Conservation (phyloP, 176 grass and related monocot genomes). For the Triticum urartu region DNA sequence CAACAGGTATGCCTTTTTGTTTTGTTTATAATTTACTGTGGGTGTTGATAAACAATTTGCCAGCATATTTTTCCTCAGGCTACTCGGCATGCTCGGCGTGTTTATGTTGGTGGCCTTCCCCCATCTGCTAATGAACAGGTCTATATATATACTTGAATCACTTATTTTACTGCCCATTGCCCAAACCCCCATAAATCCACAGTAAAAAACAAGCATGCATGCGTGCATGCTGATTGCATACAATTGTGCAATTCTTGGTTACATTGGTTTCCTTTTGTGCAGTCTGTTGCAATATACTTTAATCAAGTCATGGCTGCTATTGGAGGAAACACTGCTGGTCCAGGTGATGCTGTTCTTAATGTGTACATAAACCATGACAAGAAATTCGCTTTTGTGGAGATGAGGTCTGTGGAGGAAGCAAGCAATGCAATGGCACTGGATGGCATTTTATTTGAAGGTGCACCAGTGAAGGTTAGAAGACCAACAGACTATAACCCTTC, state of each 20-base stretch:
- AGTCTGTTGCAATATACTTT: conserved; percentile 95
- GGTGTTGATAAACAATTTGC: conserved; percentile 19
- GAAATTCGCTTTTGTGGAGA: conserved; percentile 99
- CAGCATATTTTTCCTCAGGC: conserved; percentile 52
- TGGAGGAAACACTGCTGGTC: conserved; percentile 97
- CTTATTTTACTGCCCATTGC: neutral
- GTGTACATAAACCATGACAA: conserved; percentile 99
- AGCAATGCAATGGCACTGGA: conserved; percentile 99
- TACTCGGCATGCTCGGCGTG: conserved; percentile 90
- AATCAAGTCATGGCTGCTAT: conserved; percentile 99
- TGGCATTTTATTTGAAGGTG: conserved; percentile 96
- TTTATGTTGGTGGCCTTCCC: conserved; percentile 94
- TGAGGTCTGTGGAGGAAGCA: conserved; percentile 99
- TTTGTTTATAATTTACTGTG: conserved; percentile 13
- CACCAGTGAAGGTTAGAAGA: conserved; percentile 91
- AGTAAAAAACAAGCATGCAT: neutral
- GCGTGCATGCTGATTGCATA: neutral
- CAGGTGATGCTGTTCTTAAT: conserved; percentile 98
- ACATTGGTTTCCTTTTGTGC: conserved; percentile 3
- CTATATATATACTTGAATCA: neutral
- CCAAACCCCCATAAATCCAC: neutral
- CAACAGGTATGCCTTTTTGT: conserved; percentile 59
- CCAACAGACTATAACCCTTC: conserved; percentile 98
- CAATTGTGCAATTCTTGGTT: conserved; percentile 7
- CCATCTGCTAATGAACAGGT: conserved; percentile 99